Percentiles rank a stretch among this genome's conserved stretches.
Evolutionary conservation across 2,329 filamentous ascomycete genomes (phyloP).

Genomic region (Metarhizium robertsii): DNA sequence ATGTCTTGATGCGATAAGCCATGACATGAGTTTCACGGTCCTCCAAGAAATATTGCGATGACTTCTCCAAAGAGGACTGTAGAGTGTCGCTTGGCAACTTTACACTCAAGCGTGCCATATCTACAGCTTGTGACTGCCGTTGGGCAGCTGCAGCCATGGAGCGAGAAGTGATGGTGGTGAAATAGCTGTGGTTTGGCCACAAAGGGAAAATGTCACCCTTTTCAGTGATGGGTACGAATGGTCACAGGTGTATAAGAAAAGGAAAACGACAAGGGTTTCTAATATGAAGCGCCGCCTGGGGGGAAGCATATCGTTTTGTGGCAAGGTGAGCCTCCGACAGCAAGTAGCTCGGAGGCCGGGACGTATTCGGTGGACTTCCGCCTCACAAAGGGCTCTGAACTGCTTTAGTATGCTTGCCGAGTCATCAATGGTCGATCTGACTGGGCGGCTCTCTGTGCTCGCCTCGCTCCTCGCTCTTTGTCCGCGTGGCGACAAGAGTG

Average conservation of each 20-base stretch:
- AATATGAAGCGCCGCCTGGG: neutral
- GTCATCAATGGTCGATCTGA: too few relatives aligned
- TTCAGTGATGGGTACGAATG: neutral
- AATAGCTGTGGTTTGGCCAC: neutral
- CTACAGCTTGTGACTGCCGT: neutral
- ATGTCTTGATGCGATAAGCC: conserved; percentile 13
- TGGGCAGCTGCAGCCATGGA: neutral
- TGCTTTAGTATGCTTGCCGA: too few relatives aligned
- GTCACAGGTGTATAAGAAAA: neutral
- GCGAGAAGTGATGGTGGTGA: neutral
- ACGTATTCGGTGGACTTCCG: conserved; percentile 1
- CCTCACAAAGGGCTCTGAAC: neutral
- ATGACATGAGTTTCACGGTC: conserved; percentile 14
- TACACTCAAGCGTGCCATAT: conserved; percentile 14
- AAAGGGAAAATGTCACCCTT: neutral
- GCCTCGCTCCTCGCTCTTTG: neutral
- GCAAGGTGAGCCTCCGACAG: neutral
- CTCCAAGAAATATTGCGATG: conserved; percentile 16
- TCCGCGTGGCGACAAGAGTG: neutral
- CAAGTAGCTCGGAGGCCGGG: neutral
- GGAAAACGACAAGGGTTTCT: neutral
- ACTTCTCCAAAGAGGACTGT: conserved; percentile 13
- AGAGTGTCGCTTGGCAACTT: conserved; percentile 16
- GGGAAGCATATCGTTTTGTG: neutral
- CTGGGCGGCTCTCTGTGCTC: neutral